A percentile compares a stretch with the other conserved stretches of the same genome.
These are phyloP conservation scores for Neonectria faginata DNA, from an alignment of 2,329 filamentous ascomycete genomes.

Conservation along the genomic window DNA sequence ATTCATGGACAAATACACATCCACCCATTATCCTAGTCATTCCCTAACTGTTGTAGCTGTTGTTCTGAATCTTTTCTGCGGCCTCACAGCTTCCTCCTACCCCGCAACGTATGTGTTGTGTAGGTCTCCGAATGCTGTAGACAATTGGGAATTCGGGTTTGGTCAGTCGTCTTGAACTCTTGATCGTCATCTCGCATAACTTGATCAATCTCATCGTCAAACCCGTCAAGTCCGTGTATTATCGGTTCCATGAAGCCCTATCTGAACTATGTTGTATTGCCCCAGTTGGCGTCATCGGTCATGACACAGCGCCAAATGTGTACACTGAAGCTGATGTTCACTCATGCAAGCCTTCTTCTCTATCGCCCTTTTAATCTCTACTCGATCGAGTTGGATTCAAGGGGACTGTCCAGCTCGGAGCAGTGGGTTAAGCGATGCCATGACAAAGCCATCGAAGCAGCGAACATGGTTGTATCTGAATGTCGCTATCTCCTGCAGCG, in stretches of 20 bases:
- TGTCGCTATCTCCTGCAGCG: slow-evolving; percentile 10
- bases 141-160: slow-evolving; percentile 2
- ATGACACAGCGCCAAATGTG: slow-evolving; percentile 10
- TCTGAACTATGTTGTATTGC: slow-evolving; percentile 4
- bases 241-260: background rate
- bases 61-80: too few species aligned
- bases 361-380: slow-evolving; percentile 14
- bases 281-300: slow-evolving; percentile 6
- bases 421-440: slow-evolving; percentile 15
- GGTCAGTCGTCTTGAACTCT: slow-evolving; percentile 6
- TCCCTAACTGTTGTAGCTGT: background rate
- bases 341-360: slow-evolving; percentile 4
- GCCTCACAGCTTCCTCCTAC: background rate
- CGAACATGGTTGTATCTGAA: slow-evolving; percentile 7
- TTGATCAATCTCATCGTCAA: too few species aligned
- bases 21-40: background rate
- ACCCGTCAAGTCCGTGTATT: too few species aligned
- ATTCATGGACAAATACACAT: background rate
- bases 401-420: background rate
- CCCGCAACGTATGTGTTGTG: background rate
- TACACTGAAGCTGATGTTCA: slow-evolving; percentile 13
- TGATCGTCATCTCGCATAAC: too few species aligned
- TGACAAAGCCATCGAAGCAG: slow-evolving; percentile 13
- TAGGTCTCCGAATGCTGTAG: slow-evolving; percentile 6
- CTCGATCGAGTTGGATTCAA: background rate